These are phyloP conservation scores for Clonostachys rosea DNA, from an alignment of 2,329 filamentous ascomycete species.

Conservation along the genomic window DNA sequence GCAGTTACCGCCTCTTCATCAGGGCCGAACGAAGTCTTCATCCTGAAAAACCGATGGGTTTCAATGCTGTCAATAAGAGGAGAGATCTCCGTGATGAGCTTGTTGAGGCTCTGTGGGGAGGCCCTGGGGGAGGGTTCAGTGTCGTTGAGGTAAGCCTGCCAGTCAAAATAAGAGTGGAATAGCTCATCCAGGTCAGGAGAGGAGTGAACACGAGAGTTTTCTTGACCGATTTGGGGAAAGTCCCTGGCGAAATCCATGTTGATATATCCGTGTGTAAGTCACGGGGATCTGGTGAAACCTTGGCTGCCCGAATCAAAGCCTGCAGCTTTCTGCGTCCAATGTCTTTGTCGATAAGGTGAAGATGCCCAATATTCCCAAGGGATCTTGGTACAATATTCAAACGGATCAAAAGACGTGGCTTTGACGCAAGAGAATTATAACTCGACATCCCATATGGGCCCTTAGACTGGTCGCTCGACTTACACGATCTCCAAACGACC, in stretches of 20 bases:
- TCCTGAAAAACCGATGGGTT: conserved; percentile 19
- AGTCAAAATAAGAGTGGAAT: conserved; percentile 30
- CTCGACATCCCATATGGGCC: conserved; percentile 20
- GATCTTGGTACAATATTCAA: conserved; percentile 31
- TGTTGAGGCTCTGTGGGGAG: conserved; percentile 19
- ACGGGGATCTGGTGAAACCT: conserved; percentile 34
- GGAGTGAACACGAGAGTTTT: conserved; percentile 27
- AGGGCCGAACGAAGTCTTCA: conserved; percentile 23
- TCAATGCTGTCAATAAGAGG: conserved; percentile 22
- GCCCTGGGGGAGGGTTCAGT: conserved; percentile 16
- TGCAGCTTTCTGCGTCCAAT: conserved; percentile 19
- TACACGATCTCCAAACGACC: conserved; percentile 24
- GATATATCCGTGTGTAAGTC: conserved; percentile 30
- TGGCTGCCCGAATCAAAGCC: conserved; percentile 28
- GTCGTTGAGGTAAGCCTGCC: conserved; percentile 24
- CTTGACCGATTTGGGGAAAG: conserved; percentile 25
- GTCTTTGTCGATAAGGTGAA: conserved; percentile 24
- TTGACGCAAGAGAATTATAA: conserved; percentile 31
- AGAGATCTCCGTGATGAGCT: conserved; percentile 26
- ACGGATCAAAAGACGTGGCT: conserved; percentile 27
- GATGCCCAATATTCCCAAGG: conserved; percentile 27
- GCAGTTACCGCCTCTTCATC: conserved; percentile 22
- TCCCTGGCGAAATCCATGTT: conserved; percentile 28
- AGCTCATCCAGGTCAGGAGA: conserved; percentile 23
- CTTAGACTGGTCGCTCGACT: conserved; percentile 26